These are phyloP conservation scores for Ophiocordyceps camponoti-floridani DNA, from an alignment of 2,329 filamentous ascomycete genomes.

Conservation along the genomic window DNA sequence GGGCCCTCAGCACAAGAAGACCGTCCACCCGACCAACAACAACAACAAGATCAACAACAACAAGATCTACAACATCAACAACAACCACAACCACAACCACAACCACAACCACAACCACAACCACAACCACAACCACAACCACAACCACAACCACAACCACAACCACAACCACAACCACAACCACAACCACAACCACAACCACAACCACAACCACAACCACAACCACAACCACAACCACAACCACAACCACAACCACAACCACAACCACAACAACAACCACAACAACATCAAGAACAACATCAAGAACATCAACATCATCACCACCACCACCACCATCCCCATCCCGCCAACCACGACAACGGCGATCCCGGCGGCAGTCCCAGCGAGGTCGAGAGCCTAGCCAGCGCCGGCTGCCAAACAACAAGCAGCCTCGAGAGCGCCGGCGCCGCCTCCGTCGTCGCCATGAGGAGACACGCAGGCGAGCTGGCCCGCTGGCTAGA, in stretches of 20 bases:
- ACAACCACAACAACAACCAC: slow-evolving; percentile 3
- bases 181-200: slow-evolving; percentile 2
- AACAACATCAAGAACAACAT: slow-evolving; percentile 1
- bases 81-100: slow-evolving; percentile 4
- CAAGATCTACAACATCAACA: too few relatives aligned
- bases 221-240: slow-evolving; percentile 3
- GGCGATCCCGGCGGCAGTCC: slow-evolving; percentile 18
- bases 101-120: slow-evolving; percentile 3
- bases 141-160: slow-evolving; percentile 2
- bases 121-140: slow-evolving; percentile 3
- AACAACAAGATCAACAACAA: slow-evolving; percentile 1
- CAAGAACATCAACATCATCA: not conserved
- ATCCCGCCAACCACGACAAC: slow-evolving; percentile 8
- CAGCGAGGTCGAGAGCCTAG: slow-evolving; percentile 27
- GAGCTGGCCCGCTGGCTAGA: slow-evolving; percentile 43
- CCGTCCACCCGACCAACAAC: slow-evolving; percentile 5
- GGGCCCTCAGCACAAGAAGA: slow-evolving; percentile 21
- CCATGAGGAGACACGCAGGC: slow-evolving; percentile 36
- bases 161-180: slow-evolving; percentile 5
- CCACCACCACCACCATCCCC: slow-evolving; percentile 4
- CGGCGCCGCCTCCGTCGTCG: slow-evolving; percentile 27
- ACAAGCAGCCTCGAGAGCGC: slow-evolving; percentile 20
- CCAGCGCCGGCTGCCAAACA: slow-evolving; percentile 26
- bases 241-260: slow-evolving; percentile 5
- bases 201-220: too few relatives aligned